Evolutionary conservation across 176 grass and related monocot genomes (phyloP), one percentile per base, ranked within the genome.

Genomic region (Tuctoria greenei): DNA sequence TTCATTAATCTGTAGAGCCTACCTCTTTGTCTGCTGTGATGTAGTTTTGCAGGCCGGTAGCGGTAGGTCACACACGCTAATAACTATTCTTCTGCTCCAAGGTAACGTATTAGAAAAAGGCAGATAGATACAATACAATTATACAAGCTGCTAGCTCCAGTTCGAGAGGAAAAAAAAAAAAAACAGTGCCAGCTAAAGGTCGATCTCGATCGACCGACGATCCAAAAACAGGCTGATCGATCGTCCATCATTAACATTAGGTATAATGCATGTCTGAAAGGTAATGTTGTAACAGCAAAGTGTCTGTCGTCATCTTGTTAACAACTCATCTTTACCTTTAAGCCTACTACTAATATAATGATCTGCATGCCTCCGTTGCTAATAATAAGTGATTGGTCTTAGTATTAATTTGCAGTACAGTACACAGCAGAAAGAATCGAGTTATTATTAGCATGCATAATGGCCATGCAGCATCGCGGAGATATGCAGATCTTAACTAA

Each of bases 241-340:
- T 45, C 35, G 17, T 51, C 17, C 54, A 74, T 74, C 70, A 68
- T 86, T 20, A 54, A 58, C 52, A 43, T 83, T 67, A 75, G 69
- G 69, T 52, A 20, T n/a, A n/a, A n/a, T 58, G 39, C 74, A 26
- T 28, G 25, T 27, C 12, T 67, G 20, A 59, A 59, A 68, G 47
- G 71, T 47, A 13, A 2, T 47, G 20, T 55, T 24, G n/a, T 26
- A 57, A 79, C 41, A 68, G 27, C 64, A 54, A 34, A 45, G 54
- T 57, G 43, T 31, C 31, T 31, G 31, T 31, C 31, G 31, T 7
- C 54, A 52, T 52, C 71, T 85, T 45, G 2, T 43, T 49, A 74
- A 47, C 46, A 64, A 71, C 72, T 76, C n/a, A n/a, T n/a, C 57
- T 57, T 58, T 13, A 66, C 54, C 66, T 82, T 86, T 16, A 76